Base-by-base conservation (phyloP, 140 eudicot species). In the Bidens hawaiensis region DNA sequence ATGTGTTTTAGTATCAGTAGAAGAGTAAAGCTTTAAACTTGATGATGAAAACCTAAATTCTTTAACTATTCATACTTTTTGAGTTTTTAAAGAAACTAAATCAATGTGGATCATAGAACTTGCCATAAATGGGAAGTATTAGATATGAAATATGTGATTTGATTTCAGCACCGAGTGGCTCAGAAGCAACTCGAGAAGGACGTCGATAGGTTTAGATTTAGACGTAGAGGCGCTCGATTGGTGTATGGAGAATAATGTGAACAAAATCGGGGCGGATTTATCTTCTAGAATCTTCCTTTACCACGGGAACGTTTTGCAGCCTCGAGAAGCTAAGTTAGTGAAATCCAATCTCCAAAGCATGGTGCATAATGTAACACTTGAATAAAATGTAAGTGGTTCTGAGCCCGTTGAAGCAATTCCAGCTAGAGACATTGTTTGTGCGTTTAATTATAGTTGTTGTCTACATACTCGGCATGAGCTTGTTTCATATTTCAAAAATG, bases 371-470 rank as follows among this genome's bases (percentile, higher is more conserved):
- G 24, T 83, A 24, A 73, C 79, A 64, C 52, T 85, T 27, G 72
- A 74, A 64, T 87, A 76, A 30, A 61, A 64, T 17, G 87, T 65
- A 61, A 81, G 55, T 18, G 72, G 45, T 46, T 64, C 70, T 56
- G 62, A 75, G 56, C 43, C 66, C 5, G 52, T 16, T 49, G 78
- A 58, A 66, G 49, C 77, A 11, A 57, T 83, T 65, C 87, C 99
- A 14, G 67, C 81, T 26, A 81, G 99, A 71, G 99, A 93, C 76
- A 85, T 93, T 47, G 76, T 88, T 5, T 93, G 99, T 70, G 99
- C 96, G 24, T 93, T 93, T 60, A 93, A 93, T 72, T 88, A 88
- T 68, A 93, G 99, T 62, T 93, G 96, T 64, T 93, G 99, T 48
- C 87, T 93, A 36, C 99, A 93, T 75, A 75, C 56, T 56, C 89